These are phyloP conservation scores for Kwoniella heveanensis DNA, from an alignment of 768 basidiomycete species.

Conservation along the genomic window DNA sequence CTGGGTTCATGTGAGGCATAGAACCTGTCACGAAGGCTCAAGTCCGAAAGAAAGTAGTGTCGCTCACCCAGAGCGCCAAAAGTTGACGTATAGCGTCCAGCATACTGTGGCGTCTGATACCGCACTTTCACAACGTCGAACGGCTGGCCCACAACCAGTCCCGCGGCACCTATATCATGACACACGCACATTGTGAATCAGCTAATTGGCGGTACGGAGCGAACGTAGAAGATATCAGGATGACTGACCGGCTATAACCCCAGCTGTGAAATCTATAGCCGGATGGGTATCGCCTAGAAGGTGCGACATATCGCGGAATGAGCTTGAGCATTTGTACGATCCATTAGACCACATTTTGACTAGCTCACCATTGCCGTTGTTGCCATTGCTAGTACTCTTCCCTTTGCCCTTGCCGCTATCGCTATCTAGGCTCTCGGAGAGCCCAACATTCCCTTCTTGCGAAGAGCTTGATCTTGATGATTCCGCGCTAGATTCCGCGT, in stretches of 20 bases:
- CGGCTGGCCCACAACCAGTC: conserved; percentile 72
- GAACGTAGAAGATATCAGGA: not conserved
- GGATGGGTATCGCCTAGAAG: conserved; percentile 56
- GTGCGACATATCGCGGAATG: too few relatives aligned
- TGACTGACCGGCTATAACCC: conserved; percentile 66
- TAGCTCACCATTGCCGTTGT: conserved; percentile 9
- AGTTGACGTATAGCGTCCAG: conserved; percentile 48
- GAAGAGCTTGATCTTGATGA: not conserved
- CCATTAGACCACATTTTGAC: too few relatives aligned
- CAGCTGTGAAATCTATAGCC: conserved; percentile 74
- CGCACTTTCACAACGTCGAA: conserved; percentile 67
- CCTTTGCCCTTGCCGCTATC: conserved; percentile 21
- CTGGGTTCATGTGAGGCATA: too few relatives aligned
- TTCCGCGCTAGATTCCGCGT: not conserved
- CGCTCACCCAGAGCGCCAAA: conserved; percentile 50
- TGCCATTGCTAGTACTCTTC: conserved; percentile 9
- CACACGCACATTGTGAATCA: too few relatives aligned
- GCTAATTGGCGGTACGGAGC: not conserved
- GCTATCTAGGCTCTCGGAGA: not conserved
- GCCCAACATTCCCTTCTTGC: not conserved
- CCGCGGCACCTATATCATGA: conserved; percentile 61
- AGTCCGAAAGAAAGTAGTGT: too few relatives aligned
- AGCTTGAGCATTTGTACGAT: too few relatives aligned
- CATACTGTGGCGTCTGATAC: conserved; percentile 53
- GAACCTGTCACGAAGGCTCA: too few relatives aligned